These are phyloP conservation scores for Warburgia ugandensis DNA, from an alignment of 164 flowering plant species.

Conservation along the genomic window DNA sequence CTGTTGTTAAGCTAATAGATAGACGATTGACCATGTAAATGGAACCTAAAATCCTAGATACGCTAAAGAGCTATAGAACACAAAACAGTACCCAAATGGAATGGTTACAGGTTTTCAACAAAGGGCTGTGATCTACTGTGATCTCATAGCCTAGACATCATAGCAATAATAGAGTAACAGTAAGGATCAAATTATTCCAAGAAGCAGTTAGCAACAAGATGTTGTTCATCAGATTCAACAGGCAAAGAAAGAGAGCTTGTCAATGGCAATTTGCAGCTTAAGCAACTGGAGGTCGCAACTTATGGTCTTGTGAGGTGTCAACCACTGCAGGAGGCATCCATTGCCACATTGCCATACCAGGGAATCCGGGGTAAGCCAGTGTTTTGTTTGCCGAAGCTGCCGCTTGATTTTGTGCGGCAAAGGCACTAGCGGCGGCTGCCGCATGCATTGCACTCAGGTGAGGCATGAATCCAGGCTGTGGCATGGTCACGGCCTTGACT, in stretches of 20 bases:
- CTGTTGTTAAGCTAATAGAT: too few species aligned
- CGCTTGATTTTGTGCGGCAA: constrained; percentile 40
- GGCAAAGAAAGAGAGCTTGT: too few species aligned
- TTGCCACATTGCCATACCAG: constrained; percentile 68
- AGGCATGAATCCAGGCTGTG: constrained; percentile 32
- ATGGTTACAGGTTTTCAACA: neutral
- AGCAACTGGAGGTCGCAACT: constrained; percentile 64
- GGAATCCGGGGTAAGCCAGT: constrained; percentile 37
- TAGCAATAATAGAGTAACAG: neutral
- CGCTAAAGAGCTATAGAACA: too few species aligned
- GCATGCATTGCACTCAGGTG: constrained; percentile 31
- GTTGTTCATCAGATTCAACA: constrained; percentile 13
- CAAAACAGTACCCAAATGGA: too few species aligned
- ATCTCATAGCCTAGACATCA: neutral
- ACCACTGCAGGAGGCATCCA: constrained; percentile 56
- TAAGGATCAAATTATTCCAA: constrained; percentile 4
- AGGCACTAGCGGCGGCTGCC: constrained; percentile 26
- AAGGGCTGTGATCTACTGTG: constrained; percentile 2
- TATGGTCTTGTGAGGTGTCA: constrained; percentile 66
- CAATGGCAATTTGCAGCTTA: constrained; percentile 8
- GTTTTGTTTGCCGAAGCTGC: constrained; percentile 37
- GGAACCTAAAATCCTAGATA: too few species aligned
- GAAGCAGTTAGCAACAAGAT: constrained; percentile 8
- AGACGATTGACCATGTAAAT: too few species aligned
- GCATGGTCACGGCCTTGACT: constrained; percentile 33